Conservation (phyloP, 2,329 filamentous ascomycete species). For the Sporothrix inflata region DNA sequence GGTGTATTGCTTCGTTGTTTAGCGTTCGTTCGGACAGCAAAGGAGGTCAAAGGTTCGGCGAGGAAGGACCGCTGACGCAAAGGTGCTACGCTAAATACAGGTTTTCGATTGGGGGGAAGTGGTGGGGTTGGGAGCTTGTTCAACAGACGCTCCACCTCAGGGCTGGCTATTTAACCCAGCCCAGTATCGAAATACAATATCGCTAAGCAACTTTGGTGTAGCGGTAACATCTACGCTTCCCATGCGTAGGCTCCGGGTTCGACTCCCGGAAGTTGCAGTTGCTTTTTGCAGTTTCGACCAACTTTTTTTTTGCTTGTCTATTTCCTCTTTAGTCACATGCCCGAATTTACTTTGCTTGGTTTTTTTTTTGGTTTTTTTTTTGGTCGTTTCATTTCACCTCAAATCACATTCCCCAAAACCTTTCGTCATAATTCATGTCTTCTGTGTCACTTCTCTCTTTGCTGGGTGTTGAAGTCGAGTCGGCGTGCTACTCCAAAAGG, state of each 20-base stretch:
- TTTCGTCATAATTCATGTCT: no score
- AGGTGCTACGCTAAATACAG: neutral
- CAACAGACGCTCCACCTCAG: no score
- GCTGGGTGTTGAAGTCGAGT: no score
- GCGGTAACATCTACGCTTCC: slow-evolving; percentile 40
- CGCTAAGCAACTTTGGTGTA: slow-evolving; percentile 37
- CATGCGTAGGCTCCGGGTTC: slow-evolving; percentile 40
- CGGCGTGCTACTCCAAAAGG: no score
- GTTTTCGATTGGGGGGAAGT: neutral
- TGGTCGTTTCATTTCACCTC: neutral
- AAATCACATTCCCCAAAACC: neutral
- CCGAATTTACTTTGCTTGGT: neutral
- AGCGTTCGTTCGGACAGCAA: neutral
- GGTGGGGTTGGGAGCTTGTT: slow-evolving; percentile 6
- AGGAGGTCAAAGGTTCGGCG: neutral
- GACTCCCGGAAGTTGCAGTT: slow-evolving; percentile 38
- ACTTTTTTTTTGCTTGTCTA: neutral
- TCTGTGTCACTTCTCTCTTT: no score
- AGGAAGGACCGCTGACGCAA: neutral
- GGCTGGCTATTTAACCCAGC: neutral
- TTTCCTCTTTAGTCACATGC: neutral
- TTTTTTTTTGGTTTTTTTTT: neutral
- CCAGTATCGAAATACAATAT: neutral
- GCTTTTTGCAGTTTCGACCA: slow-evolving; percentile 22
- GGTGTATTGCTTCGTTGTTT: neutral